A percentile compares a stretch with the other conserved stretches of the same genome.
These are phyloP conservation scores for Ramaria rubella DNA, from an alignment of 768 basidiomycete genomes.

Conservation along the genomic window DNA sequence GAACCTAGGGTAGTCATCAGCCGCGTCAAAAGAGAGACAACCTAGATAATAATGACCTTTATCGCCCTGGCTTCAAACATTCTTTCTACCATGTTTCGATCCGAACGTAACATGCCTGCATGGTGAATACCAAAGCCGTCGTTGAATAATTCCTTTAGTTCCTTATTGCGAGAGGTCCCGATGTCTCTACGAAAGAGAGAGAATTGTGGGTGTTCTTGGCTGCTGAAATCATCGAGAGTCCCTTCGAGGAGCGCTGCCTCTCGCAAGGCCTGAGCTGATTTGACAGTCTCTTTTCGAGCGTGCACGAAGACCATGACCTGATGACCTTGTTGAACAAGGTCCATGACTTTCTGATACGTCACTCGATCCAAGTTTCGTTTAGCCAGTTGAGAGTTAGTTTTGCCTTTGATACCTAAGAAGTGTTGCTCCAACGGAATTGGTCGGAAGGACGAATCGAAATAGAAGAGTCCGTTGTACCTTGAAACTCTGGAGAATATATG, in stretches of 20 bases:
- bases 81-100: slow-evolving; percentile 91
- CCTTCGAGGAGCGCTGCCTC: slow-evolving; percentile 73
- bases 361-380: slow-evolving; percentile 83
- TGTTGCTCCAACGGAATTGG: slow-evolving; percentile 97
- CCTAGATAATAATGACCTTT: slow-evolving; percentile 51
- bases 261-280: slow-evolving; percentile 72
- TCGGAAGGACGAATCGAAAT: slow-evolving; percentile 95
- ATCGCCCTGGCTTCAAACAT: slow-evolving; percentile 88
- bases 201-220: slow-evolving; percentile 74
- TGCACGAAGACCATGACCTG: slow-evolving; percentile 99
- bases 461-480: slow-evolving; percentile 82
- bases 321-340: slow-evolving; percentile 84
- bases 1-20: slow-evolving; percentile 53
- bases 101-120: slow-evolving; percentile 93
- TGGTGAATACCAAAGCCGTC: slow-evolving; percentile 95
- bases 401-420: slow-evolving; percentile 90
- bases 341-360: slow-evolving; percentile 84
- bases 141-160: slow-evolving; percentile 93
- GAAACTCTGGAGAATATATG: slow-evolving; percentile 65
- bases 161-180: slow-evolving; percentile 81
- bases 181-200: slow-evolving; percentile 71
- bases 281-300: slow-evolving; percentile 96
- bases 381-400: slow-evolving; percentile 63
- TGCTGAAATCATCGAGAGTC: slow-evolving; percentile 68
- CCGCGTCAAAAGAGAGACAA: background rate